A percentile compares a stretch with the other conserved stretches of the same genome.
These are phyloP conservation scores for Eimeria necatrix DNA, from an alignment of 169 alveolate species.

Conservation along the genomic window DNA sequence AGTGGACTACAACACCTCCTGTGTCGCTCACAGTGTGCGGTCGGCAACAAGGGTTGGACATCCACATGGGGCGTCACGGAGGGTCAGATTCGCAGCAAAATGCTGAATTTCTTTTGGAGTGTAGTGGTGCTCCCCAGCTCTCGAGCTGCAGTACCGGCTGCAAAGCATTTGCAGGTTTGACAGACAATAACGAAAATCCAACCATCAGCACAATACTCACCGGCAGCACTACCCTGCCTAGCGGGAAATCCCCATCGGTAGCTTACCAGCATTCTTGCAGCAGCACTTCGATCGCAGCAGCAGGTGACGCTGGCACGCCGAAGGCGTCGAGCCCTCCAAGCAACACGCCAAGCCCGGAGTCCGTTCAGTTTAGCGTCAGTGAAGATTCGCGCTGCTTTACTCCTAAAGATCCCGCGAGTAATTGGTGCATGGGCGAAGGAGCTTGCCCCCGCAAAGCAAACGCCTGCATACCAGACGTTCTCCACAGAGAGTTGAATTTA, in stretches of 20 bases:
- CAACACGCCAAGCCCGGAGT: neutral
- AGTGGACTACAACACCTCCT: no score
- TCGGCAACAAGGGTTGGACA: no score
- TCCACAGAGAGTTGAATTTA: no score
- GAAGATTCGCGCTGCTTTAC: conserved; percentile 28
- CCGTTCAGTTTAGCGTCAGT: conserved; percentile 51
- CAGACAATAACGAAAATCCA: conserved; percentile 1
- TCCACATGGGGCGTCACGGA: neutral
- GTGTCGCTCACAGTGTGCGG: no score
- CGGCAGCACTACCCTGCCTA: conserved; percentile 19
- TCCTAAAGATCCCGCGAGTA: conserved; percentile 1
- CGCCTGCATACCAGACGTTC: neutral
- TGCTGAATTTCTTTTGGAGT: neutral
- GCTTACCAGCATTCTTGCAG: neutral
- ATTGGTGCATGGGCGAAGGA: neutral
- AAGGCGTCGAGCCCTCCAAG: conserved; percentile 7
- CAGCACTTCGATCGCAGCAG: neutral
- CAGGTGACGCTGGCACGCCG: neutral
- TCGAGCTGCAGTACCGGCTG: neutral
- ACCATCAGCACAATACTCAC: neutral
- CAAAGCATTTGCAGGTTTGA: neutral
- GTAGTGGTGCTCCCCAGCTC: neutral
- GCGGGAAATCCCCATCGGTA: neutral
- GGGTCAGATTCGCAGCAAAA: neutral
- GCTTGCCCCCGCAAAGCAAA: neutral